These are phyloP conservation scores for Eucalyptus cloeziana DNA, from an alignment of 345 rosid genomes.

Conservation along the genomic window DNA sequence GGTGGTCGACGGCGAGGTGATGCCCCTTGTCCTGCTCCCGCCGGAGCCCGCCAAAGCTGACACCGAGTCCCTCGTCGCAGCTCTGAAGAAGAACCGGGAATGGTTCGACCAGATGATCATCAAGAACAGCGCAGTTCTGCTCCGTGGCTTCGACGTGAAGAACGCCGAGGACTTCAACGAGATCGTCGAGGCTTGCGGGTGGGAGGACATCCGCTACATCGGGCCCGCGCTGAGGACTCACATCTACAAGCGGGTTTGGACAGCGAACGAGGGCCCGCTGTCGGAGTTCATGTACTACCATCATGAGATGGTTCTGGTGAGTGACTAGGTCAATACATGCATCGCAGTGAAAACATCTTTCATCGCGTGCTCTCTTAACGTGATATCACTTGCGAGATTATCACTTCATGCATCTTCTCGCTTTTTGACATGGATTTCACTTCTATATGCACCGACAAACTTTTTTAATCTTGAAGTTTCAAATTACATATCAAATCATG, in stretches of 20 bases:
- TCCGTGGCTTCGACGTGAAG: slow-evolving; percentile 38
- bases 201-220: slow-evolving; percentile 50
- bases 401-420: neutral
- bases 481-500: neutral
- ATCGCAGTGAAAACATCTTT: neutral
- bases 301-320: slow-evolving; percentile 64
- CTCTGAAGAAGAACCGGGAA: slow-evolving; percentile 25
- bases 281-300: slow-evolving; percentile 63
- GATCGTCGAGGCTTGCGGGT: slow-evolving; percentile 35
- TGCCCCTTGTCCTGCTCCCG: slow-evolving; percentile 44
- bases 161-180: slow-evolving; percentile 44
- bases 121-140: slow-evolving; percentile 52
- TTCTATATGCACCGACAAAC: fast-evolving
- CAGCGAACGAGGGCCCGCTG: slow-evolving; percentile 67
- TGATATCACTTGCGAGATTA: neutral
- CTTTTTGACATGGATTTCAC: neutral
- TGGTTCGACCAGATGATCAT: slow-evolving; percentile 54
- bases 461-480: neutral
- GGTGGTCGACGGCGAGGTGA: slow-evolving; percentile 47
- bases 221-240: slow-evolving; percentile 56
- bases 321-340: neutral
- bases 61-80: slow-evolving; percentile 13
- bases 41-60: slow-evolving; percentile 2
- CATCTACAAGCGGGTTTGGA: slow-evolving; percentile 46
- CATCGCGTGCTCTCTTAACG: neutral